Percentiles rank a stretch among this genome's conserved stretches.
These are phyloP conservation scores for Penicillium silybi DNA, from an alignment of 495 filamentous ascomycete species.

Conservation along the genomic window DNA sequence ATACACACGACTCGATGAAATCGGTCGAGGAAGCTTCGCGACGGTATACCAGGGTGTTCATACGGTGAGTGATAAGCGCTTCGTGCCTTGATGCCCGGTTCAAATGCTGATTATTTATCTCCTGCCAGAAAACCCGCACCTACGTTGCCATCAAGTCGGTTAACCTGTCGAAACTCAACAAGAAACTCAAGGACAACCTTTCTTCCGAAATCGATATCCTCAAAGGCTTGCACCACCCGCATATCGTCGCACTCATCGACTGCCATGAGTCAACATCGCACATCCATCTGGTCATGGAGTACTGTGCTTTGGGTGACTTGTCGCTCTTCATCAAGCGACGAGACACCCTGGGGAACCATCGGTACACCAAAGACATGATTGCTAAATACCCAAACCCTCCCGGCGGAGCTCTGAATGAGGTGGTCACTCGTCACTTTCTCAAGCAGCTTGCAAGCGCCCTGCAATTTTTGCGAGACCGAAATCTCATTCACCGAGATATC, in stretches of 20 bases:
- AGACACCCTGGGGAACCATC: slow-evolving; percentile 68
- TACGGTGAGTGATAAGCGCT: slow-evolving; percentile 56
- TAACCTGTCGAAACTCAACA: slow-evolving; percentile 81
- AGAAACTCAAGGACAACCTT: slow-evolving; percentile 93
- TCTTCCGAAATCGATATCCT: slow-evolving; percentile 93
- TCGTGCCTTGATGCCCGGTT: neutral
- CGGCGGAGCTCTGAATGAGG: slow-evolving; percentile 83
- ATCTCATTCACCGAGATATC: slow-evolving; percentile 93
- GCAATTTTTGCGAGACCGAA: slow-evolving; percentile 75
- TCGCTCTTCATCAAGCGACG: slow-evolving; percentile 94
- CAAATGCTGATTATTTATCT: slow-evolving; percentile 38
- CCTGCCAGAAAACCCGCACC: slow-evolving; percentile 52
- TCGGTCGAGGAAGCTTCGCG: slow-evolving; percentile 94
- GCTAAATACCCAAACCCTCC: slow-evolving; percentile 82
- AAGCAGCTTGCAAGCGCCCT: slow-evolving; percentile 94
- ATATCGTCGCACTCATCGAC: slow-evolving; percentile 93
- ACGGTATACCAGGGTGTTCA: slow-evolving; percentile 85
- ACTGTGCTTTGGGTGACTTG: slow-evolving; percentile 90
- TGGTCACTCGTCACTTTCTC: slow-evolving; percentile 89
- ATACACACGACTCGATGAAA: slow-evolving; percentile 76
- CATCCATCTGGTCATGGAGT: slow-evolving; percentile 98
- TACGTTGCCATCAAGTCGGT: slow-evolving; percentile 95
- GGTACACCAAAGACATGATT: slow-evolving; percentile 77
- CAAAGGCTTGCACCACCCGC: slow-evolving; percentile 86
- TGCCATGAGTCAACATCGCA: slow-evolving; percentile 81